A percentile compares a stretch with the other conserved stretches of the same genome.
These are phyloP conservation scores for Glonium stellatum DNA, from an alignment of 495 filamentous ascomycete genomes.

Conservation along the genomic window DNA sequence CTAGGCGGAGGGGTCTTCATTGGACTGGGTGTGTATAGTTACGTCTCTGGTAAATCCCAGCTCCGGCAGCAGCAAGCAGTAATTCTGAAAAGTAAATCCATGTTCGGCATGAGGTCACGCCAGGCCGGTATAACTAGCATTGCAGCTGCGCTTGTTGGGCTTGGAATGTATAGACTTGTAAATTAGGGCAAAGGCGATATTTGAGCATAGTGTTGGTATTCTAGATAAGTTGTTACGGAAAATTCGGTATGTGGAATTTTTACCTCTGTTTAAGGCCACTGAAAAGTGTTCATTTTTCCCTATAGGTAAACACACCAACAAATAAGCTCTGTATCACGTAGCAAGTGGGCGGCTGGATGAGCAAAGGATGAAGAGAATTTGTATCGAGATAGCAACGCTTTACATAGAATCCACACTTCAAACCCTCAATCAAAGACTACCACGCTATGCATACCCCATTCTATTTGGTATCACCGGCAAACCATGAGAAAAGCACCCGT, in stretches of 20 bases:
- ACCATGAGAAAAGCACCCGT: neutral
- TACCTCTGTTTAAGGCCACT: neutral
- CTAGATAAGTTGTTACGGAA: neutral
- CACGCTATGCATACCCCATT: slow-evolving; percentile 5
- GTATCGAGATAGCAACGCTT: neutral
- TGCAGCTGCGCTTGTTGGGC: slow-evolving; percentile 58
- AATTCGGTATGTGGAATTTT: no score
- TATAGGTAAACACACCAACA: no score
- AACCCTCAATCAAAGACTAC: neutral
- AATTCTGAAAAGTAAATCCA: slow-evolving; percentile 62
- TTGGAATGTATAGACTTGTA: slow-evolving; percentile 57
- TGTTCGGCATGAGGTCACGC: slow-evolving; percentile 71
- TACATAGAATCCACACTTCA: neutral
- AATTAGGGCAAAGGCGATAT: slow-evolving; percentile 14
- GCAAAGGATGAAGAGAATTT: neutral
- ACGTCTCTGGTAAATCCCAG: slow-evolving; percentile 70
- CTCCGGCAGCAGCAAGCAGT: slow-evolving; percentile 60
- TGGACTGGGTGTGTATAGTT: slow-evolving; percentile 84
- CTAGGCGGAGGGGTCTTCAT: slow-evolving; percentile 77
- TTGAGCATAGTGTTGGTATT: neutral
- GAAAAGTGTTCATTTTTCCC: no score
- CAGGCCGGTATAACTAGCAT: slow-evolving; percentile 63
- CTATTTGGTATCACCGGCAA: slow-evolving; percentile 4
- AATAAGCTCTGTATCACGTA: no score
- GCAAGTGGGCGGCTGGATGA: neutral